Percentiles rank a stretch among this genome's conserved stretches.
These are phyloP conservation scores for Juncus effusus DNA, from an alignment of 176 grass and related monocot genomes.

Conservation along the genomic window DNA sequence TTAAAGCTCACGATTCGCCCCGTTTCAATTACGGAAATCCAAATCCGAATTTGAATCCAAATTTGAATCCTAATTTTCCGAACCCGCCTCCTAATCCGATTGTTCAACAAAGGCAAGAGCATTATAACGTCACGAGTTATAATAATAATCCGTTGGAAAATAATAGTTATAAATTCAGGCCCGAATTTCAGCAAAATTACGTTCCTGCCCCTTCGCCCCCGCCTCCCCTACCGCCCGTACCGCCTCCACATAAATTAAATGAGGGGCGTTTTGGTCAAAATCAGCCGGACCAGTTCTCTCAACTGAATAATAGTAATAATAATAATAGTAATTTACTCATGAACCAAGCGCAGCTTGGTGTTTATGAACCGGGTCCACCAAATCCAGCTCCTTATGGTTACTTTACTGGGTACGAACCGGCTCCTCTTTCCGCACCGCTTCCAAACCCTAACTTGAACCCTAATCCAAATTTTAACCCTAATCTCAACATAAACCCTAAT, in stretches of 20 bases:
- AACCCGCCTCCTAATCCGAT: conserved; percentile 12
- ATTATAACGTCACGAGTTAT: conserved; percentile 4
- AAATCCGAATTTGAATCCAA: background rate
- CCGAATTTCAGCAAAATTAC: conserved; percentile 23
- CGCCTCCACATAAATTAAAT: conserved; percentile 8
- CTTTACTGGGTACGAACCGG: background rate
- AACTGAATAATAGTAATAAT: too few species aligned
- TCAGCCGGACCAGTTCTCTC: too few species aligned
- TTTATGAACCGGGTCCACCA: too few species aligned
- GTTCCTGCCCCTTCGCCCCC: conserved; percentile 12
- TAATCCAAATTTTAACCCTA: background rate
- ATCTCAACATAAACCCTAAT: too few species aligned
- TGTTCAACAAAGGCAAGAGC: conserved; percentile 7
- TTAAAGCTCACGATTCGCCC: conserved; percentile 1
- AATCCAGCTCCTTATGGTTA: background rate
- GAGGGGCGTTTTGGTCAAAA: background rate
- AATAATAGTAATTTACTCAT: too few species aligned
- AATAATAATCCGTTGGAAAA: background rate
- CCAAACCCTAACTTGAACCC: conserved; percentile 14
- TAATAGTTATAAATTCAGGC: conserved; percentile 14
- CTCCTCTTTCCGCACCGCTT: background rate
- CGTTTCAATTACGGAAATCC: conserved; percentile 1
- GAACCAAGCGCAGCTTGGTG: too few species aligned
- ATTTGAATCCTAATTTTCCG: background rate
- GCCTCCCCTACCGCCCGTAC: conserved; percentile 23